Evolutionary conservation across 441 rosid genomes (phyloP), one percentile per base, ranked within the genome.

Genomic region (Euphorbia schlechtendalii): DNA sequence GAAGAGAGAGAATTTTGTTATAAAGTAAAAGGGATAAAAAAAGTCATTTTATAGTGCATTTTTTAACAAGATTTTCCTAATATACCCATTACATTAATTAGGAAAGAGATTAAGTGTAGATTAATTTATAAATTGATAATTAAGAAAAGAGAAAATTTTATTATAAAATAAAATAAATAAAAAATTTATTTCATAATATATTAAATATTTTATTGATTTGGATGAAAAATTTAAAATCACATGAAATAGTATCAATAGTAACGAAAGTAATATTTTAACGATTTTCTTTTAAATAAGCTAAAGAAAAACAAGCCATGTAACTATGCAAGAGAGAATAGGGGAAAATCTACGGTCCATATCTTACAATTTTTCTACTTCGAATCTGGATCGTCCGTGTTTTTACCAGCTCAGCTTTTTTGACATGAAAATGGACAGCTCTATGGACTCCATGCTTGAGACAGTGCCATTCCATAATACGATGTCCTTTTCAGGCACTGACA

Each of bases 391-490:
- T 78, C 40, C 38, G 43, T 49, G 56, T 56, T 68, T 55, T 64
- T 48, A 55, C 68, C 12, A 22, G 40, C 2, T 63, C 82, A 62
- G 81, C 76, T 74, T 83, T 74, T 78, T 79, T 63, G 78, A 73
- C 84, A 73, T 61, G 75, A 71, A 77, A 57, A 77, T 51, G 71
- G 86, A 84, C 87, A 77, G 83, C 71, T 74, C 85, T 36, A 80
- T 71, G 73, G 74, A 81, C 59, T 79, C 87, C 89, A 76, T 71
- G 76, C 84, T 58, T 63, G 63, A 60, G 72, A 70, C 84, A 71
- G 83, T 72, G 78, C 78, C 80, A 74, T 62, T 75, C 86, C 83
- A 89, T 74, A 68, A 74, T 68, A 67, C 78, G 70, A 61, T 71
- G 82, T 79, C 81, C 76, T 60, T 81, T 73, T 70, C 79, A 0